Base-by-base conservation (phyloP, 2,329 filamentous ascomycete species). In the Cladophialophora carrionii region DNA sequence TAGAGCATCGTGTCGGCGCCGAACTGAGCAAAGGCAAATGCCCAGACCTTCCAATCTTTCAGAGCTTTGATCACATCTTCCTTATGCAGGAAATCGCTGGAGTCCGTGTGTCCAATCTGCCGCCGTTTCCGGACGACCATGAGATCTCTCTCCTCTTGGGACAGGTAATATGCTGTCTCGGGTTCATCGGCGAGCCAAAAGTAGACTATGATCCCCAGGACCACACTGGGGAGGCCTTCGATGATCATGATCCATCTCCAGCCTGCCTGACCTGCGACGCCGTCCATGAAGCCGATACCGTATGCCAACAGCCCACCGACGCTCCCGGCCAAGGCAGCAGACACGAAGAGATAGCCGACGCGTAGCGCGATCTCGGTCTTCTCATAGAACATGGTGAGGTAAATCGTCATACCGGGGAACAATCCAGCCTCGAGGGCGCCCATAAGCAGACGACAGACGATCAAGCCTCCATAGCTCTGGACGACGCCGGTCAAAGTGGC, bases 1-100 rank as follows among this genome's bases (percentile, higher is more conserved):
- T 93, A 93, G 0, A 93, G 81, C 85, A 92, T 90, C 0, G 88
- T 90, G 72, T 92, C 89, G 17, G 84, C 83, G 4, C 89, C 88
- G 73, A 92, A 92, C 74, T 91, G 88, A 4, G 81, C 88, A 43
- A 86, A 75, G 68, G 83, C 88, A 74, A 92, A 92, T 1, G 83
- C 78, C 82, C 87, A 91, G 26, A 91, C 85, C 74, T 90, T 92
- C 89, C 89, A 92, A 76, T 94, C 90, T 68, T 80, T 83, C 65
- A 90, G 85, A 0, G 87, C 89, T 62, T 84, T 84, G 68, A 82
- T 78, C 72, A 91, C 88, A 72, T 93, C 90, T 8, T 77, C 74
- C 77, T 83, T 85, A 69, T 86, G 81, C 69, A 87, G 85, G 31
- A 82, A 76, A 46, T 85, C 79, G 0, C 82, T 82, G 1, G 79